Percentiles rank a stretch among this genome's conserved stretches.
These are phyloP conservation scores for Adiantum capillusveneris DNA, from an alignment of 75 land plant species.

Conservation along the genomic window DNA sequence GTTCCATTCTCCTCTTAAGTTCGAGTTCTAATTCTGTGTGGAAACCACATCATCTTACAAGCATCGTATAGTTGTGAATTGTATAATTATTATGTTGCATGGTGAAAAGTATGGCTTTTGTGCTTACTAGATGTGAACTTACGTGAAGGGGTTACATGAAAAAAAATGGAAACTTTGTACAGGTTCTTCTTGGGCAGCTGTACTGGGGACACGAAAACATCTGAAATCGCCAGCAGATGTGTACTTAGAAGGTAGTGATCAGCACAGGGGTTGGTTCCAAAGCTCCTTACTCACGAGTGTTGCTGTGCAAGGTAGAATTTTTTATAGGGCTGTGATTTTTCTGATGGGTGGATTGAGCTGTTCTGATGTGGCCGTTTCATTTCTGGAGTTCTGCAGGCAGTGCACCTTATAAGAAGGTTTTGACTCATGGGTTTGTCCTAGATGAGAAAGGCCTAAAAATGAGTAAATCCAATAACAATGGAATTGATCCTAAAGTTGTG, in stretches of 20 bases:
- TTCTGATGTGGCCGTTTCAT: neutral
- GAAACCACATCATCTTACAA: too few relatives aligned
- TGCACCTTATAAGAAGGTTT: constrained; percentile 79
- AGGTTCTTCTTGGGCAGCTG: constrained; percentile 98
- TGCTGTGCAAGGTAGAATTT: constrained; percentile 64
- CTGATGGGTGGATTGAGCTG: too few relatives aligned
- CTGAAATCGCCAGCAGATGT: constrained; percentile 83
- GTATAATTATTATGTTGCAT: too few relatives aligned
- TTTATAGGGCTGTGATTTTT: too few relatives aligned
- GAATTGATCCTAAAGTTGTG: constrained; percentile 69
- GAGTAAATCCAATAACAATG: constrained; percentile 99
- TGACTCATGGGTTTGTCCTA: constrained; percentile 97
- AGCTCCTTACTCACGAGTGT: constrained; percentile 91
- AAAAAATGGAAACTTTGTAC: neutral
- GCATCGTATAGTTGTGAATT: too few relatives aligned
- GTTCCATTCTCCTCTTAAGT: too few relatives aligned
- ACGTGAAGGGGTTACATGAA: too few relatives aligned
- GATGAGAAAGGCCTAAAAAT: constrained; percentile 93
- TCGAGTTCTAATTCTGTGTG: too few relatives aligned
- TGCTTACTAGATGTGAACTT: too few relatives aligned
- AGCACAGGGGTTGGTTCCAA: constrained; percentile 99
- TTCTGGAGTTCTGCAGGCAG: constrained; percentile 37
- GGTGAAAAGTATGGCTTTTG: too few relatives aligned
- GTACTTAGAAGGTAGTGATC: constrained; percentile 97
- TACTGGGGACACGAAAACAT: constrained; percentile 58